These are phyloP conservation scores for Claviceps africana DNA, from an alignment of 2,329 filamentous ascomycete species.

Conservation along the genomic window DNA sequence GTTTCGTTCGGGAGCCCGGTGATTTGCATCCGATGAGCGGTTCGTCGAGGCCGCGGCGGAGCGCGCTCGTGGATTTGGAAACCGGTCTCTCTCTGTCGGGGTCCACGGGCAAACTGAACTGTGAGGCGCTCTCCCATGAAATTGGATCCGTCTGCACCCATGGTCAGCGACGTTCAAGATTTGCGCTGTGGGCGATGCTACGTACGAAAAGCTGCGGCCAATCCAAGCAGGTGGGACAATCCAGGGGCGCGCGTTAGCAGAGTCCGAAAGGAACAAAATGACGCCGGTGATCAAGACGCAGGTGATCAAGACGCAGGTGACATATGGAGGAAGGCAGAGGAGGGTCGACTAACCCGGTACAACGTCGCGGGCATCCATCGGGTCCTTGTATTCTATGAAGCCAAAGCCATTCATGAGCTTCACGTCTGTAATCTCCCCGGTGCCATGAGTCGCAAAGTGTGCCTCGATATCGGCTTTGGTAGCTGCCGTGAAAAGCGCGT, in stretches of 20 bases:
- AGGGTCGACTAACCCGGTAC: conserved; percentile 65
- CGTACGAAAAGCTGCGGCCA: conserved; percentile 45
- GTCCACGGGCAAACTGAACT: conserved; percentile 93
- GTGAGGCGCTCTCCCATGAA: conserved; percentile 97
- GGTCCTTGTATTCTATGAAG: conserved; percentile 98
- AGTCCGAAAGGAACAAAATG: background rate
- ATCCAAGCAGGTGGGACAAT: background rate
- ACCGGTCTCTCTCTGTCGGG: conserved; percentile 39
- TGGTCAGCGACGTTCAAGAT: background rate
- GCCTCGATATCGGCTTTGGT: conserved; percentile 94
- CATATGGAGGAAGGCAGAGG: background rate
- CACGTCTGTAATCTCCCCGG: conserved; percentile 95
- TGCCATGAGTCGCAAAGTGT: conserved; percentile 91
- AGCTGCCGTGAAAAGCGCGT: conserved; percentile 45
- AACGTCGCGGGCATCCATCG: conserved; percentile 94
- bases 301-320: too few relatives aligned
- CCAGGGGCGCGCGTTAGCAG: conserved; percentile 5
- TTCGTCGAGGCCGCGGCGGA: conserved; percentile 71
- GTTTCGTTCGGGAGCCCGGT: conserved; percentile 94
- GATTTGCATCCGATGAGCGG: conserved; percentile 92
- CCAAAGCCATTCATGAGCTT: conserved; percentile 99
- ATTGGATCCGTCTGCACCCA: conserved; percentile 69
- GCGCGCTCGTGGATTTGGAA: conserved; percentile 42
- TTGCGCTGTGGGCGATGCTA: conserved; percentile 14
- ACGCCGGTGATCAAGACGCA: background rate